Evolutionary conservation across 805 yeast species (phyloP).

Genomic region (Grigorovia transvaalensis): DNA sequence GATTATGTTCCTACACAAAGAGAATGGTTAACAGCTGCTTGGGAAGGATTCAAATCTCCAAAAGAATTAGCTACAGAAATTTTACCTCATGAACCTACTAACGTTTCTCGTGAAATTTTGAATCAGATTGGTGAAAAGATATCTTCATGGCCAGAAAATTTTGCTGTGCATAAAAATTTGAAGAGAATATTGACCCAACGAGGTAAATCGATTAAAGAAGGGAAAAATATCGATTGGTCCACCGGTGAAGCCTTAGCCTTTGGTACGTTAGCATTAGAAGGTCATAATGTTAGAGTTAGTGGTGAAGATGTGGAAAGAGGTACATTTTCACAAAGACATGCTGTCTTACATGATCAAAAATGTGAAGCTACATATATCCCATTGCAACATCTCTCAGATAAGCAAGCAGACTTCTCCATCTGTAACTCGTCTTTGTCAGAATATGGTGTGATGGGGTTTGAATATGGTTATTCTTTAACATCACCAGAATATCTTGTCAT

Average conservation of each 20-base stretch:
- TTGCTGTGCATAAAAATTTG: constrained; percentile 88
- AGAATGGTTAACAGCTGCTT: constrained; percentile 97
- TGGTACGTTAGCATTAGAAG: constrained; percentile 86
- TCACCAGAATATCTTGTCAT: constrained; percentile 93
- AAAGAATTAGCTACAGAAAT: constrained; percentile 92
- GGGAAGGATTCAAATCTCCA: constrained; percentile 99
- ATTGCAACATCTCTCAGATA: constrained; percentile 63
- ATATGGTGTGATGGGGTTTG: constrained; percentile 98
- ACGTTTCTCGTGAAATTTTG: constrained; percentile 59
- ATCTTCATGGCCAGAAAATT: constrained; percentile 77
- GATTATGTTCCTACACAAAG: constrained; percentile 83
- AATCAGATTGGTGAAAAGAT: constrained; percentile 69
- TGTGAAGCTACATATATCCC: constrained; percentile 80
- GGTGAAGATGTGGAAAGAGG: constrained; percentile 99
- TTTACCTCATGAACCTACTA: constrained; percentile 93
- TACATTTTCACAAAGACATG: constrained; percentile 98
- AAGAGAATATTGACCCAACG: constrained; percentile 87
- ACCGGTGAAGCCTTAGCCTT: constrained; percentile 99
- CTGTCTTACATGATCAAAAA: constrained; percentile 92
- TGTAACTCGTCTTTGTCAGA: constrained; percentile 94
- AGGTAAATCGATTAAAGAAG: constrained; percentile 74
- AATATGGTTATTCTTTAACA: constrained; percentile 95
- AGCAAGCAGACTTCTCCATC: constrained; percentile 79
- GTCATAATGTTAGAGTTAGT: constrained; percentile 91
- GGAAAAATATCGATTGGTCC: constrained; percentile 97